phyloP scores from a whole-genome alignment of 441 rosid species.

The Omphalea diandra region DNA sequence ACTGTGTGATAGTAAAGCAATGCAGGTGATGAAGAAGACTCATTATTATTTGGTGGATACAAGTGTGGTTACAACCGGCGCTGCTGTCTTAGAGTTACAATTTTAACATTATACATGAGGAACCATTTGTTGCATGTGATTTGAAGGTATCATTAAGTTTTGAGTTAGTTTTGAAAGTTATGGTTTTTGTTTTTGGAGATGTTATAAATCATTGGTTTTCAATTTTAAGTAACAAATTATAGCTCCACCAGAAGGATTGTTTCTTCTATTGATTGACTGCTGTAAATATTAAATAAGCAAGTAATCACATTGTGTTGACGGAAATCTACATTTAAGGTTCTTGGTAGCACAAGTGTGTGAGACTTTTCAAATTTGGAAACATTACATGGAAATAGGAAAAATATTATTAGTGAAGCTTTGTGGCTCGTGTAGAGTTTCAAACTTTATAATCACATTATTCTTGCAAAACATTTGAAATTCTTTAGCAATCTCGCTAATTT shows the following conservation, averaged over 20 bases:
- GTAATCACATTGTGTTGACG: background rate
- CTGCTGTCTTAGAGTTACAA: slow-evolving; percentile 84
- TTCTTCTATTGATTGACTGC: background rate
- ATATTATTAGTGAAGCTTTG: background rate
- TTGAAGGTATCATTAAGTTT: slow-evolving; percentile 47
- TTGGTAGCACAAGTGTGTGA: background rate
- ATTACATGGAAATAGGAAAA: background rate
- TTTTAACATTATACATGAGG: slow-evolving; percentile 72
- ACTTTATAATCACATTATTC: background rate
- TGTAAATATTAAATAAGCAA: background rate
- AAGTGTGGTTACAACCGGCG: slow-evolving; percentile 71
- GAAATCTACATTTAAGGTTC: background rate
- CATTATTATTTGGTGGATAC: slow-evolving; percentile 93
- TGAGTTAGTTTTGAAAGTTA: slow-evolving; percentile 1
- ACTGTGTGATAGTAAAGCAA: slow-evolving; percentile 16
- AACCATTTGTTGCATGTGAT: slow-evolving; percentile 69
- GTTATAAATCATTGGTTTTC: background rate
- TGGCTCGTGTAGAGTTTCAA: background rate
- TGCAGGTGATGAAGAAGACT: slow-evolving; percentile 95
- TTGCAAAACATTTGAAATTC: background rate
- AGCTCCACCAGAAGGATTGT: background rate
- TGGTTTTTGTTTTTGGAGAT: background rate
- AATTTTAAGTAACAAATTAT: slow-evolving; percentile 4
- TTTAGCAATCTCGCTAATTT: slow-evolving; percentile 1
- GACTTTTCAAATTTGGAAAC: background rate